Percentiles rank a stretch among this genome's conserved stretches.
These are phyloP conservation scores for Linaria vulgaris DNA, from an alignment of 257 asterid species.

Conservation along the genomic window DNA sequence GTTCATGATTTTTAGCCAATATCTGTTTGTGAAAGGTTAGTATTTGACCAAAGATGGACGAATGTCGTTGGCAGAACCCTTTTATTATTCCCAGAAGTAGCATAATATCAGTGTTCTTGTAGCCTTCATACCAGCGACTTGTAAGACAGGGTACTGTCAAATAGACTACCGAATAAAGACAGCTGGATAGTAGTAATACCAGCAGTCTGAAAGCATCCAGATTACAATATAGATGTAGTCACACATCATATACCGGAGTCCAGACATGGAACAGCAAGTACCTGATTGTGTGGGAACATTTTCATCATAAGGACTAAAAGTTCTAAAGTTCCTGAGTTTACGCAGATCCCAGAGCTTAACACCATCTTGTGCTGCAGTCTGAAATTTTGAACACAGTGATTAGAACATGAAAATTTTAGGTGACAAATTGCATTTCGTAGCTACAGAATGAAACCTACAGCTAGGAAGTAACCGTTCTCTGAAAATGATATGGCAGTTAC, in stretches of 20 bases:
- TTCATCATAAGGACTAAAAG: constrained; percentile 79
- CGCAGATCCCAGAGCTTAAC: constrained; percentile 98
- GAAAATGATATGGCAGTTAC: constrained; percentile 92
- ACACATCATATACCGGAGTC: neutral
- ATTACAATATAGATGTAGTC: neutral
- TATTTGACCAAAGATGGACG: no score
- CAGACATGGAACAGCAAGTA: constrained; percentile 21
- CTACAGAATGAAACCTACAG: constrained; percentile 54
- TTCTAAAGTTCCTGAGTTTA: constrained; percentile 81
- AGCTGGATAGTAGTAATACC: neutral
- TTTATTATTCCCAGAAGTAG: neutral
- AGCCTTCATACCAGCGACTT: neutral
- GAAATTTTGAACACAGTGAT: constrained; percentile 32
- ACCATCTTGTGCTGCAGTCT: constrained; percentile 99
- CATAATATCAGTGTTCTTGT: neutral
- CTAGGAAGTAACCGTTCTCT: constrained; percentile 95
- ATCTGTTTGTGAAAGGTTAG: no score
- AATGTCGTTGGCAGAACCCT: no score
- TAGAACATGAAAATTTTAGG: constrained; percentile 17
- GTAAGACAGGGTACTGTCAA: neutral
- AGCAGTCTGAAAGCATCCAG: neutral
- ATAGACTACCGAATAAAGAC: neutral
- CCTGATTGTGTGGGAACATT: constrained; percentile 86
- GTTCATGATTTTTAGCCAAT: no score
- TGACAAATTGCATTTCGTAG: constrained; percentile 1